Evolutionary conservation across 75 land plant species (phyloP), one percentile per base, ranked within the genome.

Genomic region (Cunninghamia lanceolata): DNA sequence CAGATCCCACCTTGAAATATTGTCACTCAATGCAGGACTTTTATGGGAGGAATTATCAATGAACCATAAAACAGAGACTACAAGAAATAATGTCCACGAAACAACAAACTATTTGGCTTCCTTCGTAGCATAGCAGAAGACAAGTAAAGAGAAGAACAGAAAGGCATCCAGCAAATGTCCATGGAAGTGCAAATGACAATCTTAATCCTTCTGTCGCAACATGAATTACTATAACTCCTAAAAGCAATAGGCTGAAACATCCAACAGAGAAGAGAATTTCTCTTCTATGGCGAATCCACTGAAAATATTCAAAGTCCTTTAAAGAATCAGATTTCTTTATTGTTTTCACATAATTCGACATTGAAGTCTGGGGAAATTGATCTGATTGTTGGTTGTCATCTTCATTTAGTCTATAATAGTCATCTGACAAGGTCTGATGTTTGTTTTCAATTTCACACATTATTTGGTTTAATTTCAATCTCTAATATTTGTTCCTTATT

Each of bases 401-500:
- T 38, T 89, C 89, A 16, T 84, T 59, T 79, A 86, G 86, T 15
- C 88, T 88, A 13, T 86, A 32, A 81, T 54, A 85, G 74, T 94
- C 89, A 21, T 47, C 35, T 4, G 86, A 82, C 3, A 91, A 75
- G 74, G 84, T 19, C 16, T 83, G 46, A 73, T 87, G 87, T 47
- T 45, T 87, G 35, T 88, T 90, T 38, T 85, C 38, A 74, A 91
- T 87, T 36, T 93, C 93, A 82, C 52, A 56, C 32, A 91, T 2
- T 73, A 84, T 63, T 39, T 84, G 87, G 52, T 84, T 88, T 86
- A 9, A 86, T 87, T 63, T 91, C 90, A 71, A 86, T 78, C 53
- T 90, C 76, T 84, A 87, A 25, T 56, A 74, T 76, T 21, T 89
- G 17, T 25, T 84, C 74, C 21, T 89, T 87, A 35, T 87, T 83